phyloP scores from a whole-genome alignment of 179 eudicot genomes.

The Monotropa hypopitys region DNA sequence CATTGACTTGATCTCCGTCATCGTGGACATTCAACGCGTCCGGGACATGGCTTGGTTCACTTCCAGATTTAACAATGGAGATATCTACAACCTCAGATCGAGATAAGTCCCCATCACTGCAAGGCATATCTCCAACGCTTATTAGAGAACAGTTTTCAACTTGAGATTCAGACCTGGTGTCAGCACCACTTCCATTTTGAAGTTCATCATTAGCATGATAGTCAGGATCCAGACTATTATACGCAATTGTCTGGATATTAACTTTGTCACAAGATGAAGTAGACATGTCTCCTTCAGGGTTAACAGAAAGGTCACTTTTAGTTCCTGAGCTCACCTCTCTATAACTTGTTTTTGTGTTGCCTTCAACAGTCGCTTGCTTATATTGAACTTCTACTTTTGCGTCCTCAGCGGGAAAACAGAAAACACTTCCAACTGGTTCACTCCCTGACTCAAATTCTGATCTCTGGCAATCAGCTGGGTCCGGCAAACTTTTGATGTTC shows the following conservation, averaged over 20 bases:
- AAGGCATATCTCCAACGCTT: slow-evolving; percentile 7
- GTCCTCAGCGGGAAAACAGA: slow-evolving; percentile 11
- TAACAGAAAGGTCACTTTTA: slow-evolving; percentile 26
- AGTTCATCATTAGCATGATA: slow-evolving; percentile 1
- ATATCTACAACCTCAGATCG: slow-evolving; percentile 12
- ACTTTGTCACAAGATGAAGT: slow-evolving; percentile 7
- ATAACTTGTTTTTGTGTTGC: slow-evolving; percentile 10
- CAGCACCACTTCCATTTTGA: slow-evolving; percentile 2
- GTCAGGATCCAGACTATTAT: not conserved
- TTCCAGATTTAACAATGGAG: slow-evolving; percentile 2
- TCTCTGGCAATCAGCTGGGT: slow-evolving; percentile 5
- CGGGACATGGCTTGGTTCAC: not conserved
- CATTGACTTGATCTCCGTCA: not conserved
- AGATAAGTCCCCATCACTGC: slow-evolving; percentile 19
- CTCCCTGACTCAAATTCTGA: not conserved
- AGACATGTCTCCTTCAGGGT: not conserved
- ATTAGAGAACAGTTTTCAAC: slow-evolving; percentile 5
- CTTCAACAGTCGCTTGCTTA: slow-evolving; percentile 18
- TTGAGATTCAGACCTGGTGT: slow-evolving; percentile 15
- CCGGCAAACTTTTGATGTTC: slow-evolving; percentile 11
- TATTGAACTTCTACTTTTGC: slow-evolving; percentile 9
- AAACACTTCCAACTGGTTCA: not conserved
- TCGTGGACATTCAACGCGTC: slow-evolving; percentile 6
- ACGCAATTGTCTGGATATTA: slow-evolving; percentile 8
- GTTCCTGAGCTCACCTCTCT: slow-evolving; percentile 12